Base-by-base conservation (phyloP, 129 eudicot genomes). In the Tanacetum coccineum region DNA sequence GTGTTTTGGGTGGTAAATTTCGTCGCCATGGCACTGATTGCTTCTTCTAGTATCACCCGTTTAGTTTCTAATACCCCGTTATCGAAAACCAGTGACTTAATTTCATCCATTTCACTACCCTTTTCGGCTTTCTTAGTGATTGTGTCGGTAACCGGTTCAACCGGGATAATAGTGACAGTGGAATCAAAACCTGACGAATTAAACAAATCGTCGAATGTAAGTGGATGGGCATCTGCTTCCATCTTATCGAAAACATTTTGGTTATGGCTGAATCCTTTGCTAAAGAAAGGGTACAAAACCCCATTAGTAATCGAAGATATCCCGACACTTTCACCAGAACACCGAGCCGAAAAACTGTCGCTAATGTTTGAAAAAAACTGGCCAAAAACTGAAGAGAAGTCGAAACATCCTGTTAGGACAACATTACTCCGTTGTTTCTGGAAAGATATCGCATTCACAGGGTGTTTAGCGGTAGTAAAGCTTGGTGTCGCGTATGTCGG, bases 211-310 rank as follows among this genome's bases (percentile, higher is more conserved):
- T 48, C 60, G 12, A 79, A 66, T 74, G 74, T 81, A 14, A 87
- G 90, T 22, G 90, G 81, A 56, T 84, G 78, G 80, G 87, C 79
- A 4, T 79, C 71, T 10, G 95, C 95, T 69, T 87, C 95, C 1
- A 50, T 70, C 68, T 7, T 78, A 39, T 84, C 90, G 1, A 81
- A 74, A 78, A 73, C 70, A 12, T 60, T 74, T 19, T 84, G 90
- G 87, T 28, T 70, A 25, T 87, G 95, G 90, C 44, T 84, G 82
- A 75, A 73, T 25, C 88, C 95, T 4, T 22, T 87, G 45, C 30
- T 87, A 10, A 65, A 68, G 15, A 87, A 87, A 15, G 95, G 87
- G 1, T 84, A 84, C 69, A 67, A 74, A 66, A 74, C 87, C 4
- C 73, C 84, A 17, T 75, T 87, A 30, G 62, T 64, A 18, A 14